These are phyloP conservation scores for Kwoniella dejecticola DNA, from an alignment of 768 basidiomycete genomes.

Conservation along the genomic window DNA sequence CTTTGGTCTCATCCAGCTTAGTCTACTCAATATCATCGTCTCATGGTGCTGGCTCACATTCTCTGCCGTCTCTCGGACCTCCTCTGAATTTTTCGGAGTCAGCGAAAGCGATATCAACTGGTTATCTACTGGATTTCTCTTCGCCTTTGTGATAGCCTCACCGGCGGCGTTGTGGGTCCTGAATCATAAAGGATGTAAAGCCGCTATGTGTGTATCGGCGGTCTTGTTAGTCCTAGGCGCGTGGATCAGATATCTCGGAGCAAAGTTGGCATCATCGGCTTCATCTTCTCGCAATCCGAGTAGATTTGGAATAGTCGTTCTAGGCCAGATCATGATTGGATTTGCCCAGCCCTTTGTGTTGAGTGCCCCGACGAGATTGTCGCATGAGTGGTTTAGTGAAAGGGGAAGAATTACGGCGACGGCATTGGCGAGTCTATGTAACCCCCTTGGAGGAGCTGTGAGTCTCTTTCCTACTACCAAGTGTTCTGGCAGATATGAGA, in stretches of 20 bases:
- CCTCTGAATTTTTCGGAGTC: constrained; percentile 1
- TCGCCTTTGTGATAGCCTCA: constrained; percentile 15
- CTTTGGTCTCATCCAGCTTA: constrained; percentile 1
- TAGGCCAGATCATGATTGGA: constrained; percentile 14
- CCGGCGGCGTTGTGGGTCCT: constrained; percentile 3
- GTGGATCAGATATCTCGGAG: constrained; percentile 12
- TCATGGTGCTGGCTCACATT: constrained; percentile 25
- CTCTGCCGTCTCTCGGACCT: constrained; percentile 10
- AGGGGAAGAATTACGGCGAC: constrained; percentile 10
- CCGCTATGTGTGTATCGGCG: not conserved
- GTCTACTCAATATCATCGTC: constrained; percentile 17
- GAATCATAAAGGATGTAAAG: constrained; percentile 6
- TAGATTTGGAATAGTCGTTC: constrained; percentile 5
- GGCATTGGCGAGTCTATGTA: constrained; percentile 14
- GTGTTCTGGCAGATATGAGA: not conserved
- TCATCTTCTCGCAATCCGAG: too few species aligned
- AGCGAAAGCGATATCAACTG: constrained; percentile 10
- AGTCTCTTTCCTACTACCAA: not conserved
- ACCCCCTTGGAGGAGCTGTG: constrained; percentile 16
- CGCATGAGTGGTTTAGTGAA: constrained; percentile 13
- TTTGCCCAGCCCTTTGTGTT: constrained; percentile 11
- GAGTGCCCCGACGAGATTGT: constrained; percentile 10
- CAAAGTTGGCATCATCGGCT: not conserved
- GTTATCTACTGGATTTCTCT: constrained; percentile 20
- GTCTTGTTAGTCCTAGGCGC: constrained; percentile 9